Conservation (phyloP, 116 monocot genomes). For the Papilionanthe hybrid region DNA sequence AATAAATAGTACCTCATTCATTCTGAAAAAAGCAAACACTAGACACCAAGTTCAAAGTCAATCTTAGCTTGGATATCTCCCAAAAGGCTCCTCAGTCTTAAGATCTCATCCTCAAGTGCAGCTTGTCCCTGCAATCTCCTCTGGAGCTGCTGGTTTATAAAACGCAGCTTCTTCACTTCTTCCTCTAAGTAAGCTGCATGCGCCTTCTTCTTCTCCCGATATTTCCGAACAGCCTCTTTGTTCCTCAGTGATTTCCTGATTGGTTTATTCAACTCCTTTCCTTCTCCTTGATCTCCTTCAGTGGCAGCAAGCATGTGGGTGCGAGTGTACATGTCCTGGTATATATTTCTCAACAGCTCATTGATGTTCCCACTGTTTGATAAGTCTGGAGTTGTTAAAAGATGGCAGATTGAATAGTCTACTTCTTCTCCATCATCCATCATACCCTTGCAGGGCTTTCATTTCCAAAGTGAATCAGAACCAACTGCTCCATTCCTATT, state of each 20-base stretch:
- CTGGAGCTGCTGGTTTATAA: slow-evolving; percentile 58
- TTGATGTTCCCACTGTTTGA: slow-evolving; percentile 25
- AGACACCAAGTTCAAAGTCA: slow-evolving; percentile 49
- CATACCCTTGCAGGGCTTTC: background rate
- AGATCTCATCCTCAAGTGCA: slow-evolving; percentile 62
- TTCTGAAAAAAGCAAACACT: slow-evolving; percentile 33
- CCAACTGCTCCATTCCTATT: background rate
- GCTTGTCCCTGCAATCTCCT: slow-evolving; percentile 61
- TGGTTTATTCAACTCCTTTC: too few relatives aligned
- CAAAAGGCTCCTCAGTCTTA: slow-evolving; percentile 48
- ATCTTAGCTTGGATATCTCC: slow-evolving; percentile 57
- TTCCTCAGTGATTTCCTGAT: slow-evolving; percentile 52
- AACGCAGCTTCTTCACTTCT: slow-evolving; percentile 58
- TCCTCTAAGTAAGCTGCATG: slow-evolving; percentile 69
- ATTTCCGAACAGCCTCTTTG: slow-evolving; percentile 82
- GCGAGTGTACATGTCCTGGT: slow-evolving; percentile 62
- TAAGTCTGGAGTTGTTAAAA: background rate
- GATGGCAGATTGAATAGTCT: background rate
- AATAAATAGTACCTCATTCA: too few relatives aligned
- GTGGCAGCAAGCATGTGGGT: slow-evolving; percentile 35
- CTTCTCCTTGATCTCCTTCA: slow-evolving; percentile 15
- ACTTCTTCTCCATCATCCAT: slow-evolving; percentile 6
- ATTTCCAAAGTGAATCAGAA: background rate
- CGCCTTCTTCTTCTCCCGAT: slow-evolving; percentile 92
- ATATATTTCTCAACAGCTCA: slow-evolving; percentile 41